Base-by-base conservation (phyloP, 257 asterid species). In the Plantago major region DNA sequence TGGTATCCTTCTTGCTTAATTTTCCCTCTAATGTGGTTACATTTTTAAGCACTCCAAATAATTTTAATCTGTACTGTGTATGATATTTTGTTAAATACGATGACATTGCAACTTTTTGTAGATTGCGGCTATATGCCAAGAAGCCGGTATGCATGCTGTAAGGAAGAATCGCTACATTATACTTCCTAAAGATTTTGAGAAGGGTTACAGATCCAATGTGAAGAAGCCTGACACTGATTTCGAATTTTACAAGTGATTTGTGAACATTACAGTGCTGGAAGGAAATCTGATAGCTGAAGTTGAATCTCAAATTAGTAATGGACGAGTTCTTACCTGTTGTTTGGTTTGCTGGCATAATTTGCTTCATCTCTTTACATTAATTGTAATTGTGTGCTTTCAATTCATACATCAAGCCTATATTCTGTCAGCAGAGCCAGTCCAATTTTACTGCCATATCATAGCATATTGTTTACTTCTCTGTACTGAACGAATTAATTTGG, bases 101-200 rank as follows among this genome's bases (percentile, higher is more conserved):
- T n/a, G 46, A 12, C 11, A n/a, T 46, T 55, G 15, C 11, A 43
- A 46, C 13, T 42, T 14, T n/a, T 68, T 74, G 63, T 81, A 89
- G 97, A 86, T 89, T 45, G 37, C 90, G 2, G 95, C 95, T 26
- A 89, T 86, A 44, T 89, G 95, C 71, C 97, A 89, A 75, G 97
- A 89, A 73, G 95, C 97, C 10, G 97, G 97, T 26, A 89, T 89
- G 97, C 95, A 74, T 15, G 97, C 97, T 4, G 95, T 86, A 51
- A 81, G 97, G 40, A 89, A 89, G 86, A 89, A 86, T 64, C 84
- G 97, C 10, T 89, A 89, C 46, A 89, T 89, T 5, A 87, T 89
- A 53, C 86, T 89, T 17, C 95, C 97, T 55, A 89, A 89, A 73
- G 97, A 89, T 73, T 89, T 89, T 15, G 94, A 89, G 71, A 89